Conservation (phyloP, 106 monocot genomes). For the Gastrodia elata region DNA sequence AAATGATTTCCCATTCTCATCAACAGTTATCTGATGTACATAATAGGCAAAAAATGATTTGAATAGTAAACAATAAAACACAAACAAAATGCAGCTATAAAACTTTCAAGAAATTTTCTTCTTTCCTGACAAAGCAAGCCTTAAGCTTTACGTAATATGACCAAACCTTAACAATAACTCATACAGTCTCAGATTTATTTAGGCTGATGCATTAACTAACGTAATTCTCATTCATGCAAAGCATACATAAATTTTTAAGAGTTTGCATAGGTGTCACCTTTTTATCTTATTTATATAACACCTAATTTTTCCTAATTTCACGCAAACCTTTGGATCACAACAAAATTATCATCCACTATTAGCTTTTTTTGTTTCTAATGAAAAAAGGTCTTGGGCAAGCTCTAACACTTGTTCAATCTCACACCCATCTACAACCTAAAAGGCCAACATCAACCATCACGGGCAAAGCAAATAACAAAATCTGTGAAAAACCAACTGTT, state of each 20-base stretch:
- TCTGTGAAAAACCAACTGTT: neutral
- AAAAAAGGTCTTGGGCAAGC: too few relatives aligned
- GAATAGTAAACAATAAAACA: neutral
- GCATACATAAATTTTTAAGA: too few relatives aligned
- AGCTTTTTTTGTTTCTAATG: too few relatives aligned
- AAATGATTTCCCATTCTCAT: neutral
- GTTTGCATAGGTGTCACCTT: too few relatives aligned
- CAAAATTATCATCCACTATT: too few relatives aligned
- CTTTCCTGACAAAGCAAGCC: neutral
- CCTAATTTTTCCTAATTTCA: too few relatives aligned
- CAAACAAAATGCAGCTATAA: neutral
- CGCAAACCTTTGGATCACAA: too few relatives aligned
- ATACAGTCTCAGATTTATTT: neutral
- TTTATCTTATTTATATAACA: too few relatives aligned
- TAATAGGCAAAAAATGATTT: neutral
- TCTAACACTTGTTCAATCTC: too few relatives aligned
- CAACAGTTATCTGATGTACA: neutral
- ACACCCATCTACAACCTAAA: too few relatives aligned
- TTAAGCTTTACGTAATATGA: neutral
- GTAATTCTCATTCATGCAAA: neutral
- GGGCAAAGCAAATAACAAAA: neutral
- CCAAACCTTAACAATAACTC: neutral
- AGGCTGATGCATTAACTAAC: neutral
- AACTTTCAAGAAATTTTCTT: neutral
- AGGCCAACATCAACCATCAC: neutral